Evolutionary conservation across 2,329 filamentous ascomycete species (phyloP).

Genomic region (Cladosporium cucumerinum): DNA sequence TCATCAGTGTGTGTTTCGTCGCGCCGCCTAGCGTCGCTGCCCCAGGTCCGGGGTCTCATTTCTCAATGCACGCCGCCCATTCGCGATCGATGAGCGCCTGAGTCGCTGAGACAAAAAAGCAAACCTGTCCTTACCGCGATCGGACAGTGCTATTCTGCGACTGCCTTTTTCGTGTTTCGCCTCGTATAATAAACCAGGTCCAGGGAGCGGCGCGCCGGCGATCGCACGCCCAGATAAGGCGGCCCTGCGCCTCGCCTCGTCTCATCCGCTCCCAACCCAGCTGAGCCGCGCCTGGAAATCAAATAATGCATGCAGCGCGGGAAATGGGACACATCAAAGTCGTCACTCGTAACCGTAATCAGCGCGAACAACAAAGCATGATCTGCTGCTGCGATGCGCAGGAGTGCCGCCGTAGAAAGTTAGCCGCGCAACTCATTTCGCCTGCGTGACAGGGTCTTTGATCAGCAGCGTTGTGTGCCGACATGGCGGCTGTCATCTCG

Average conservation of each 20-base stretch:
- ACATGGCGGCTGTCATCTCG: constrained; percentile 14
- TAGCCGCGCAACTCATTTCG: constrained; percentile 22
- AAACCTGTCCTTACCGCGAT: neutral
- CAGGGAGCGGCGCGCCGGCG: constrained; percentile 5
- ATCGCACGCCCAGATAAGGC: constrained; percentile 9
- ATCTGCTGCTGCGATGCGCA: neutral
- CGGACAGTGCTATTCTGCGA: neutral
- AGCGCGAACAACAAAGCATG: neutral
- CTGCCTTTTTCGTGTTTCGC: constrained; percentile 1
- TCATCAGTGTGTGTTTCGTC: constrained; percentile 12
- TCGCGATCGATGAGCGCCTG: neutral
- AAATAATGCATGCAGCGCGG: neutral
- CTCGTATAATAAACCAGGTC: constrained; percentile 1
- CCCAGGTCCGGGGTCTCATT: constrained; percentile 11
- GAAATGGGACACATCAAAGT: neutral
- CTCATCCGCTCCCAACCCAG: constrained; percentile 1
- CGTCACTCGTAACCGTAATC: constrained; percentile 3
- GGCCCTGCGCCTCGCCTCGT: constrained; percentile 4
- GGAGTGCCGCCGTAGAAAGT: neutral
- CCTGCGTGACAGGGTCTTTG: constrained; percentile 18
- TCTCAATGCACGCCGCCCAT: constrained; percentile 9
- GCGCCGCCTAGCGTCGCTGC: constrained; percentile 8
- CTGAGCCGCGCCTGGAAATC: constrained; percentile 2
- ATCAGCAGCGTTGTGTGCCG: constrained; percentile 19
- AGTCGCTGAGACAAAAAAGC: constrained; percentile 7